These are phyloP conservation scores for Groenewaldozyma sp. DNA, from an alignment of 1,139 yeast species.

Conservation along the genomic window DNA sequence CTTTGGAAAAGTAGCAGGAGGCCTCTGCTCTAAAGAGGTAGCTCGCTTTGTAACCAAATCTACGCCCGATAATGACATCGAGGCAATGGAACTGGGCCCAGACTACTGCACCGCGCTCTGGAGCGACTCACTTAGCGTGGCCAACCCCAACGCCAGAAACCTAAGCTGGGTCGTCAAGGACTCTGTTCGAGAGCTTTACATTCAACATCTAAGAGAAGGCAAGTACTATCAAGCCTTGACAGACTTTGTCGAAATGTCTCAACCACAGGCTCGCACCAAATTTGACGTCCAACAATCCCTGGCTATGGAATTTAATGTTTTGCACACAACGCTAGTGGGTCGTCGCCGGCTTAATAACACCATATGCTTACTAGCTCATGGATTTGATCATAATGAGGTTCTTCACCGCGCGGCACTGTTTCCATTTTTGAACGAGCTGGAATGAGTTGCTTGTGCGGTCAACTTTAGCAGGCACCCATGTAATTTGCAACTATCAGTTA, in stretches of 20 bases:
- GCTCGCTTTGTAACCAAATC: too few relatives aligned
- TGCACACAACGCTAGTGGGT: not conserved
- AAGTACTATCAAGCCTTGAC: not conserved
- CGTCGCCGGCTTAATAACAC: not conserved
- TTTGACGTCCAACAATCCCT: not conserved
- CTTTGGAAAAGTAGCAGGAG: too few relatives aligned
- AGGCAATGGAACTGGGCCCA: not conserved
- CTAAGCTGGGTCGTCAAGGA: not conserved
- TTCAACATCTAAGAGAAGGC: not conserved
- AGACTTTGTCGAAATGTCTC: not conserved
- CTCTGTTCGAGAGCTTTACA: not conserved
- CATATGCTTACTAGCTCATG: not conserved
- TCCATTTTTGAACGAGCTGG: constrained; percentile 1
- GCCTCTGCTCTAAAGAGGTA: too few relatives aligned
- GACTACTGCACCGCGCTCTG: not conserved
- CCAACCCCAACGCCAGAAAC: too few relatives aligned
- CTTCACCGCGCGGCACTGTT: not conserved
- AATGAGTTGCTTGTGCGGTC: too few relatives aligned
- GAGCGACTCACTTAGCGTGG: not conserved
- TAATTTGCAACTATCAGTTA: too few relatives aligned
- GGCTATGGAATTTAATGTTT: not conserved
- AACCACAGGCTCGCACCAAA: not conserved
- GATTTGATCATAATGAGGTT: not conserved
- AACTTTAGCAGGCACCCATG: too few relatives aligned
- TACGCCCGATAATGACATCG: not conserved